These are phyloP conservation scores for Flaveria trinervia DNA, from an alignment of 129 eudicot species.

Conservation along the genomic window DNA sequence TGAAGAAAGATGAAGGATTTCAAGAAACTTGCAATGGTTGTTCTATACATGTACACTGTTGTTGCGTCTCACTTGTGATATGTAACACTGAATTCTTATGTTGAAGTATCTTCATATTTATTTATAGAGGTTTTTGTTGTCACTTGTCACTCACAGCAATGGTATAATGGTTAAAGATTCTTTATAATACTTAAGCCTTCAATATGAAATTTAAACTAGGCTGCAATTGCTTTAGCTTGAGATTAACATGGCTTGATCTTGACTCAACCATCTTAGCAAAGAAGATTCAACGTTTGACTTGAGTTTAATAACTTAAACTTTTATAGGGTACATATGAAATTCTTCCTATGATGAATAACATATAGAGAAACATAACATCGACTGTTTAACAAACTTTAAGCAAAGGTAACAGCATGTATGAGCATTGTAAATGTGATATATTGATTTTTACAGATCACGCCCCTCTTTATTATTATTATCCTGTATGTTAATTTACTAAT, in stretches of 20 bases:
- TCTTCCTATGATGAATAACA: no score
- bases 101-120: conserved; percentile 2
- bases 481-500: no score
- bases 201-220: neutral
- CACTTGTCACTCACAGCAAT: neutral
- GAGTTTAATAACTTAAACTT: no score
- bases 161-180: neutral
- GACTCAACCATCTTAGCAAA: neutral
- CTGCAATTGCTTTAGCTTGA: neutral
- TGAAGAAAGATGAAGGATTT: neutral
- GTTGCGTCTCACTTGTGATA: conserved; percentile 11
- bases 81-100: neutral
- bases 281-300: neutral
- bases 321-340: no score
- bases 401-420: no score
- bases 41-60: neutral
- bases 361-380: no score
- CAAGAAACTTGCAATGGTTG: conserved; percentile 1
- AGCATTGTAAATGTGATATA: no score
- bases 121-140: conserved; percentile 1
- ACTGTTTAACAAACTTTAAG: no score
- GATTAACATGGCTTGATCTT: neutral
- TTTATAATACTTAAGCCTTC: neutral
- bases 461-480: no score
- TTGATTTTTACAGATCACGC: no score